These are phyloP conservation scores for Thamnidium elegans DNA, from an alignment of 192 early-diverging fungal species.

Conservation along the genomic window DNA sequence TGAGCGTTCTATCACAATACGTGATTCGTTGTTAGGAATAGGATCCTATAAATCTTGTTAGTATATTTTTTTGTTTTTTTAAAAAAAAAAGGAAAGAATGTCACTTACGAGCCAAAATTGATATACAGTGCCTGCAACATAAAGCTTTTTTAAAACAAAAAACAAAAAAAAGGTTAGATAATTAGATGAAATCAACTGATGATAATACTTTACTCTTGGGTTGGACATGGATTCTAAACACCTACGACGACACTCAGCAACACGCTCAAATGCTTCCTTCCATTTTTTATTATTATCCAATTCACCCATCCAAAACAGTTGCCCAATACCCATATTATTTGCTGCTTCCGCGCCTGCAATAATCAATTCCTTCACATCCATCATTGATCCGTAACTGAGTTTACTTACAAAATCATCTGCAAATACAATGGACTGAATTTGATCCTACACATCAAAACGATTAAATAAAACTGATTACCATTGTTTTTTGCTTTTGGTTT, in stretches of 20 bases:
- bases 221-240: constrained; percentile 32
- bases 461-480: neutral
- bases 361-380: constrained; percentile 58
- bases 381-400: constrained; percentile 56
- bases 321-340: constrained; percentile 39
- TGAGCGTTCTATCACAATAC: constrained; percentile 36
- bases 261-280: constrained; percentile 39
- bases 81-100: too few relatives aligned
- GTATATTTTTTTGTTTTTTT: neutral
- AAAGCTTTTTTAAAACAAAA: constrained; percentile 30
- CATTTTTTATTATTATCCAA: constrained; percentile 33
- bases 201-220: constrained; percentile 27
- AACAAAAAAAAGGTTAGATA: neutral
- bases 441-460: constrained; percentile 24
- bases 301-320: constrained; percentile 43
- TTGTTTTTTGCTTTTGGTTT: neutral
- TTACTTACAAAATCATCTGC: constrained; percentile 58
- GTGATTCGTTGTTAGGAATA: constrained; percentile 33
- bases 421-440: constrained; percentile 55
- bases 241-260: constrained; percentile 37
- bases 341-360: constrained; percentile 52
- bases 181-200: neutral
- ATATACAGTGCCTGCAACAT: constrained; percentile 37
- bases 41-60: constrained; percentile 16
- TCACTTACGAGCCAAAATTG: constrained; percentile 36